phyloP scores from a whole-genome alignment of 495 filamentous ascomycete genomes.

The Talaromyces trachyspermus region DNA sequence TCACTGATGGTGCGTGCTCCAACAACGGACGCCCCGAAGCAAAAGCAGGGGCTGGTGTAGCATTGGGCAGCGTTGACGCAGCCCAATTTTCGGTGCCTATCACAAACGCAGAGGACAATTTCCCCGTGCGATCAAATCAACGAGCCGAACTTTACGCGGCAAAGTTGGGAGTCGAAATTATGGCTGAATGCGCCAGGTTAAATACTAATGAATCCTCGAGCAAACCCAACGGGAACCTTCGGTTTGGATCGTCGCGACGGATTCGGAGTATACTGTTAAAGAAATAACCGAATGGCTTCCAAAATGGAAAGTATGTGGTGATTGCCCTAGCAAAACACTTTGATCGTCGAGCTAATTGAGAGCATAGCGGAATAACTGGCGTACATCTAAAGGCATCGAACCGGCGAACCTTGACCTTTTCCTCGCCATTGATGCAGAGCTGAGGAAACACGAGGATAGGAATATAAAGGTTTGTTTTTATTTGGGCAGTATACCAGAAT shows the following conservation, averaged over 20 bases:
- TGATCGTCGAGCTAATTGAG: conserved; percentile 16
- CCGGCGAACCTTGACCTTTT: conserved; percentile 40
- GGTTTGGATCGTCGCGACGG: conserved; percentile 10
- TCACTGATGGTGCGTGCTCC: conserved; percentile 31
- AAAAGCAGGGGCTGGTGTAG: conserved; percentile 28
- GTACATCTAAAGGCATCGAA: conserved; percentile 9
- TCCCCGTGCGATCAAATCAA: conserved; percentile 27
- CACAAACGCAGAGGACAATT: not conserved
- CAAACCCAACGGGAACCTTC: not conserved
- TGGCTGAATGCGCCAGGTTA: not conserved
- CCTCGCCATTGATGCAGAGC: conserved; percentile 29
- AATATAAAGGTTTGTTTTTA: not conserved
- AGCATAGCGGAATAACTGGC: conserved; percentile 23
- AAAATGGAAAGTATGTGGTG: conserved; percentile 11
- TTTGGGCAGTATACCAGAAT: not conserved
- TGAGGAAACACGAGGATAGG: conserved; percentile 15
- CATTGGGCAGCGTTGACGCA: conserved; percentile 4
- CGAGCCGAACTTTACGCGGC: conserved; percentile 40
- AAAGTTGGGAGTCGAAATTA: conserved; percentile 26
- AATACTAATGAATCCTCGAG: not conserved
- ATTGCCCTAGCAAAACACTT: not conserved
- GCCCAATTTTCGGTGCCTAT: conserved; percentile 1
- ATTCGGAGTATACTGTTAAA: conserved; percentile 36
- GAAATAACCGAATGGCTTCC: conserved; percentile 28
- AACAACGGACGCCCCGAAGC: conserved; percentile 26